These are phyloP conservation scores for Kingdonia uniflora DNA, from an alignment of 164 flowering plant species.

Conservation along the genomic window DNA sequence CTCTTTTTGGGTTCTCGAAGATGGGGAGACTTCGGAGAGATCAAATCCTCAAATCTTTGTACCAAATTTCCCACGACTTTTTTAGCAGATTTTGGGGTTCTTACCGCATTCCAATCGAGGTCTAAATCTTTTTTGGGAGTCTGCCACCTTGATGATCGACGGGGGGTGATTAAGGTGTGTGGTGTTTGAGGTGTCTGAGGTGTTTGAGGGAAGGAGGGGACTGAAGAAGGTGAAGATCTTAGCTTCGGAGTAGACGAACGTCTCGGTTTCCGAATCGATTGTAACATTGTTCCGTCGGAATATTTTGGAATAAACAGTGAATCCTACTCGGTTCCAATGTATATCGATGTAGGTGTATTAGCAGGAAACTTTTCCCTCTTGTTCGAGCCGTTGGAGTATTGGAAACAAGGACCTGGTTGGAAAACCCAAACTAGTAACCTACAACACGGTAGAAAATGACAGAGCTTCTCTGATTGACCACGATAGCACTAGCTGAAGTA, in stretches of 20 bases:
- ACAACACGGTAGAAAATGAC: no score
- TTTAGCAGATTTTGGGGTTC: slow-evolving; percentile 7
- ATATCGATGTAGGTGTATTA: background rate
- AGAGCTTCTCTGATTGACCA: no score
- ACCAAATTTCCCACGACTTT: slow-evolving; percentile 4
- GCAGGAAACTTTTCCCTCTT: slow-evolving; percentile 18
- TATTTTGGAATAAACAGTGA: background rate
- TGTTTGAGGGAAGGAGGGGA: slow-evolving; percentile 9
- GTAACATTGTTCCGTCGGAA: slow-evolving; percentile 11
- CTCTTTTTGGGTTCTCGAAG: slow-evolving; percentile 6
- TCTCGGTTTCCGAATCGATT: slow-evolving; percentile 4
- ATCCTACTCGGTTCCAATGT: background rate
- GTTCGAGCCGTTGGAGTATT: slow-evolving; percentile 1
- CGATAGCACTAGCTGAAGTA: no score
- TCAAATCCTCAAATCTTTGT: background rate
- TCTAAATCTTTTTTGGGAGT: background rate
- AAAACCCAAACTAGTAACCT: no score
- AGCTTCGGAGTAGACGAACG: background rate
- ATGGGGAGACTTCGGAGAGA: slow-evolving; percentile 14
- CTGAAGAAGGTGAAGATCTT: slow-evolving; percentile 8
- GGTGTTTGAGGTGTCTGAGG: slow-evolving; percentile 9
- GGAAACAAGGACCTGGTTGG: no score
- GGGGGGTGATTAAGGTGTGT: background rate
- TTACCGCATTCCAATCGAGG: background rate
- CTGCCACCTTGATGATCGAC: slow-evolving; percentile 13